Conservation (phyloP, 176 grass and related monocot genomes). For the Pharus latifolius region DNA sequence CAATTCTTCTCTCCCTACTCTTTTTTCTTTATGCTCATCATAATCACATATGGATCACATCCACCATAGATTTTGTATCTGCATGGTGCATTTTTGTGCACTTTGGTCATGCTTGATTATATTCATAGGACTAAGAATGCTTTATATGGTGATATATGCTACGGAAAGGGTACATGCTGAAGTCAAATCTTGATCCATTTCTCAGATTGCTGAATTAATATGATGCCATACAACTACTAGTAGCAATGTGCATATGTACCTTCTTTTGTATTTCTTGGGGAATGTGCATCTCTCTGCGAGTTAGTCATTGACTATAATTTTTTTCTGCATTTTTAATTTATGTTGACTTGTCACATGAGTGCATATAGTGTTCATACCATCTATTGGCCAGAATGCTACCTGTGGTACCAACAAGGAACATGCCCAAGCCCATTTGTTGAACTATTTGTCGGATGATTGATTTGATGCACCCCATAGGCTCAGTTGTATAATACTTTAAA, state of each 20-base stretch:
- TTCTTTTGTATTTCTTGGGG: too few relatives aligned
- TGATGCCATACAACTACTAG: too few relatives aligned
- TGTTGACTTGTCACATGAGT: not conserved
- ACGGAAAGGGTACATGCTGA: too few relatives aligned
- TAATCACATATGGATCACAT: not conserved
- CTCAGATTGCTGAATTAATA: too few relatives aligned
- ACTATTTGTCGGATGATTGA: not conserved
- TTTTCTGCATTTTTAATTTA: not conserved
- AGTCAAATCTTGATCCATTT: too few relatives aligned
- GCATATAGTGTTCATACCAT: not conserved
- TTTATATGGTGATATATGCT: too few relatives aligned
- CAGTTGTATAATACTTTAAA: too few relatives aligned
- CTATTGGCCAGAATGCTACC: not conserved
- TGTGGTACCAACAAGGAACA: not conserved
- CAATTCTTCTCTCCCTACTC: not conserved
- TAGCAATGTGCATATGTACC: too few relatives aligned
- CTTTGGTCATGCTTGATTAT: not conserved
- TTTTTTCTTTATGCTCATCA: not conserved
- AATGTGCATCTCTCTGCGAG: not conserved
- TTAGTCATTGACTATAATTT: not conserved
- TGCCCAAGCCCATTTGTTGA: not conserved
- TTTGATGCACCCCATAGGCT: not conserved
- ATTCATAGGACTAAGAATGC: too few relatives aligned
- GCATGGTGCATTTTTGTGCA: not conserved
- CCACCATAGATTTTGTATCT: not conserved